Percentiles rank a stretch among this genome's conserved stretches.
Conservation (phyloP, 805 yeast genomes). For the Danielia reshetovae region DNA sequence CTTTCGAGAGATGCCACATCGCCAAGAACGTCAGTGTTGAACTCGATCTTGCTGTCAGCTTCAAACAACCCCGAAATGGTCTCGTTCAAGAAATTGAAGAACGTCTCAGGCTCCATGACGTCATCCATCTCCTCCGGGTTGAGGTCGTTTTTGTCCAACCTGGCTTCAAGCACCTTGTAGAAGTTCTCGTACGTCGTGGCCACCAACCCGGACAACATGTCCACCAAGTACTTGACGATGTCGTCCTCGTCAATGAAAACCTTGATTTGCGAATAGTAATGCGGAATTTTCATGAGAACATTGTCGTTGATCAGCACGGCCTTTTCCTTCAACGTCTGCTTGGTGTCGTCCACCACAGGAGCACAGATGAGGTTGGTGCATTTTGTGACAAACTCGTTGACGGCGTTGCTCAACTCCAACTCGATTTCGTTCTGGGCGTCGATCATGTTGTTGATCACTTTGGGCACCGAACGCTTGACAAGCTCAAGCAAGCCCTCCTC, state of each 20-base stretch:
- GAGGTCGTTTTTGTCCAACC: slow-evolving; percentile 19
- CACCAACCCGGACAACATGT: slow-evolving; percentile 44
- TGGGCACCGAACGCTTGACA: slow-evolving; percentile 70
- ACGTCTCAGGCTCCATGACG: slow-evolving; percentile 61
- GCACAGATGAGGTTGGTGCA: slow-evolving; percentile 41
- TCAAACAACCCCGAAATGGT: slow-evolving; percentile 22
- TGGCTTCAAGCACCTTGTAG: slow-evolving; percentile 31
- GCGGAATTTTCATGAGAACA: slow-evolving; percentile 53
- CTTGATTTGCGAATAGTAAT: slow-evolving; percentile 47
- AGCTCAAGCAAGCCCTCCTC: slow-evolving; percentile 39
- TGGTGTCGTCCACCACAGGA: slow-evolving; percentile 27
- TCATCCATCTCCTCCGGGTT: slow-evolving; percentile 35
- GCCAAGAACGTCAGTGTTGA: slow-evolving; percentile 25
- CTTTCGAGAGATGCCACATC: slow-evolving; percentile 13
- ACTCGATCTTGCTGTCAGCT: slow-evolving; percentile 8
- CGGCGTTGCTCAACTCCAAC: slow-evolving; percentile 64
- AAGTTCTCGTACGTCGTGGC: slow-evolving; percentile 54
- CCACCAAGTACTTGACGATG: slow-evolving; percentile 29
- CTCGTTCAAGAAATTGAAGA: slow-evolving; percentile 47
- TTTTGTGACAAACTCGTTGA: slow-evolving; percentile 63
- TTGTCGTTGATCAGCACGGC: slow-evolving; percentile 44
- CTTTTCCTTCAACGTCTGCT: slow-evolving; percentile 21
- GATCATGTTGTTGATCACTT: slow-evolving; percentile 73
- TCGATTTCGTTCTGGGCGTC: slow-evolving; percentile 75
- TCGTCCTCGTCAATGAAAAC: slow-evolving; percentile 55